Percentiles rank a stretch among this genome's conserved stretches.
These are phyloP conservation scores for Wickerhamomyces queroliae DNA, from an alignment of 805 yeast genomes.

Conservation along the genomic window DNA sequence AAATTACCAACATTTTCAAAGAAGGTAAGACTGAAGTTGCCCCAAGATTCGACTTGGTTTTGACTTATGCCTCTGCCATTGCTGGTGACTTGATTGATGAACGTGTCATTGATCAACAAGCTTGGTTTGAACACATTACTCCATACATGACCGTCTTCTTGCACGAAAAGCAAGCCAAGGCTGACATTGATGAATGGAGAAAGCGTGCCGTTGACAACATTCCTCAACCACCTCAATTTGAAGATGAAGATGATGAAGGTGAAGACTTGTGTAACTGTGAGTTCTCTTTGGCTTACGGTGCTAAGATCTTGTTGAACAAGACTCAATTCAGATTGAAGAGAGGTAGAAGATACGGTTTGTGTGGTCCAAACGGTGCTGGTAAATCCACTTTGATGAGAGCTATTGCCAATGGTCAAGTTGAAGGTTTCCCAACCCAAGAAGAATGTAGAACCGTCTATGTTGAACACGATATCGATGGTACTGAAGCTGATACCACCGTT, in stretches of 20 bases:
- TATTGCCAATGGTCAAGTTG: conserved; percentile 96
- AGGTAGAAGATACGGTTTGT: conserved; percentile 98
- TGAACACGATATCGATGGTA: conserved; percentile 99
- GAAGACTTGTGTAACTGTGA: conserved; percentile 99
- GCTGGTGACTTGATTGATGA: conserved; percentile 99
- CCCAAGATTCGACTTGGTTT: conserved; percentile 72
- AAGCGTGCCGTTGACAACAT: conserved; percentile 96
- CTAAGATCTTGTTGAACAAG: conserved; percentile 98
- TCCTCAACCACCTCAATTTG: conserved; percentile 92
- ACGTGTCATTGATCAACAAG: conserved; percentile 86
- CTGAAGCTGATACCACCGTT: conserved; percentile 94
- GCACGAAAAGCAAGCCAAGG: conserved; percentile 90
- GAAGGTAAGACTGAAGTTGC: conserved; percentile 56
- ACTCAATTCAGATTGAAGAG: conserved; percentile 98
- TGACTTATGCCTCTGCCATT: conserved; percentile 85
- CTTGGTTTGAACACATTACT: conserved; percentile 85
- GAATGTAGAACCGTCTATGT: conserved; percentile 99
- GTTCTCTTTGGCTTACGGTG: conserved; percentile 99
- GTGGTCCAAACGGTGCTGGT: conserved; percentile 99
- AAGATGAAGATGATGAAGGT: conserved; percentile 97
- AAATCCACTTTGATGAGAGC: conserved; percentile 98
- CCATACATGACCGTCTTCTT: conserved; percentile 95
- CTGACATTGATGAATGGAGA: conserved; percentile 89
- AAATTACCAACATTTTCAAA: conserved; percentile 68
- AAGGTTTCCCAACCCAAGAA: conserved; percentile 99